Evolutionary conservation across 2,329 filamentous ascomycete species (phyloP).

Genomic region (Aureobasidium sp.): DNA sequence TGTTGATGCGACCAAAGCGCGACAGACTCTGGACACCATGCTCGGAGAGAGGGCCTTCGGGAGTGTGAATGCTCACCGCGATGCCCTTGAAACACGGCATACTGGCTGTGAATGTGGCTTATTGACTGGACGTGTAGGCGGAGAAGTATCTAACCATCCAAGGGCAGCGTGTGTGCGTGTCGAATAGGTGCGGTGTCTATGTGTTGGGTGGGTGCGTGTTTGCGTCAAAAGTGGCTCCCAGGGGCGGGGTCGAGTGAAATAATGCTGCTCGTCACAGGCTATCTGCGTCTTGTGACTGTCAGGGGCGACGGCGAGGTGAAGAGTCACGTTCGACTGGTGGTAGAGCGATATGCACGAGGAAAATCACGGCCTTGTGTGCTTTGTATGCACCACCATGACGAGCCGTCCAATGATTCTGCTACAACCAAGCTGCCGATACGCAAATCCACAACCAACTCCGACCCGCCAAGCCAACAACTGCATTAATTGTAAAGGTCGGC

Average conservation of each 20-base stretch:
- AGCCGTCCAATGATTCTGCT: neutral
- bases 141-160: neutral
- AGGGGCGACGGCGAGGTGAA: neutral
- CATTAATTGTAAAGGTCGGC: neutral
- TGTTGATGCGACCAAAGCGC: slow-evolving; percentile 83
- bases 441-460: neutral
- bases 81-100: slow-evolving; percentile 99
- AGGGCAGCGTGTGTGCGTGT: neutral
- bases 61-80: slow-evolving; percentile 89
- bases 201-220: neutral
- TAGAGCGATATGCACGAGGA: neutral
- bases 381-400: neutral
- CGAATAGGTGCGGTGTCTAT: no score
- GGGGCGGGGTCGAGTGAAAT: slow-evolving; percentile 5
- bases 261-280: neutral
- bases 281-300: neutral
- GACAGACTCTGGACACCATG: slow-evolving; percentile 93
- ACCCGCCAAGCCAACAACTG: neutral
- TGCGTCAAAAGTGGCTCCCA: neutral
- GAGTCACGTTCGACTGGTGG: neutral
- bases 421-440: neutral
- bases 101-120: slow-evolving; percentile 13
- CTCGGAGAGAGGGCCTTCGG: slow-evolving; percentile 73
- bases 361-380: neutral
- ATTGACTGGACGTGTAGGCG: neutral